Evolutionary conservation across 2,329 filamentous ascomycete genomes (phyloP).

Genomic region (Stagonosporopsis chrysanthemi): DNA sequence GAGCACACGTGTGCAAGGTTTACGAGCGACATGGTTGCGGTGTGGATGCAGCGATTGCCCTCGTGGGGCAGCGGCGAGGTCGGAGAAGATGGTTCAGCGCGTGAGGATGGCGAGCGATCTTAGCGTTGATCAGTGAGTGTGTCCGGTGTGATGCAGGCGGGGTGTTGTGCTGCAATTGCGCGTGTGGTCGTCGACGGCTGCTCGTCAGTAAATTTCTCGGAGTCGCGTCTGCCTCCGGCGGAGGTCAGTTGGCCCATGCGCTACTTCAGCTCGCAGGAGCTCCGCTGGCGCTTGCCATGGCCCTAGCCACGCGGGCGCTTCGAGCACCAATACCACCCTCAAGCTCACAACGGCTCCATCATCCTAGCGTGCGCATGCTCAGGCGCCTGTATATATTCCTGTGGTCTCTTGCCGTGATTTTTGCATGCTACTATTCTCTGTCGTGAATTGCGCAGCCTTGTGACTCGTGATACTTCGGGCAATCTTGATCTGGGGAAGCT

Average conservation of each 20-base stretch:
- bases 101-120: neutral
- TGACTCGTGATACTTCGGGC: conserved; percentile 14
- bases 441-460: conserved; percentile 1
- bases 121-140: neutral
- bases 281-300: conserved; percentile 23
- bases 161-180: conserved; percentile 33
- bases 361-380: conserved; percentile 21
- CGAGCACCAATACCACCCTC: conserved; percentile 27
- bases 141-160: conserved; percentile 15
- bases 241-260: conserved; percentile 4
- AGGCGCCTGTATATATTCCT: conserved; percentile 29
- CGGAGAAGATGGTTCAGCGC: neutral
- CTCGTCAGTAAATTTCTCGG: conserved; percentile 40
- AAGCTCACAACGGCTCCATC: conserved; percentile 14
- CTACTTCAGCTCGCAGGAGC: neutral
- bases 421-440: conserved; percentile 23
- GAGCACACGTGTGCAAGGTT: conserved; percentile 83
- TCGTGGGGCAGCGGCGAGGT: conserved; percentile 35
- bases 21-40: conserved; percentile 70
- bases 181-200: conserved; percentile 27
- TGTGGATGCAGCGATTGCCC: conserved; percentile 31
- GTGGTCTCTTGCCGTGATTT: conserved; percentile 20
- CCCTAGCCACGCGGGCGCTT: conserved; percentile 43
- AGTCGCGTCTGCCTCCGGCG: conserved; percentile 29
- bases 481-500: conserved; percentile 18